Conservation (phyloP, 1,284 basidiomycete species). For the Trametes hirsuta region DNA sequence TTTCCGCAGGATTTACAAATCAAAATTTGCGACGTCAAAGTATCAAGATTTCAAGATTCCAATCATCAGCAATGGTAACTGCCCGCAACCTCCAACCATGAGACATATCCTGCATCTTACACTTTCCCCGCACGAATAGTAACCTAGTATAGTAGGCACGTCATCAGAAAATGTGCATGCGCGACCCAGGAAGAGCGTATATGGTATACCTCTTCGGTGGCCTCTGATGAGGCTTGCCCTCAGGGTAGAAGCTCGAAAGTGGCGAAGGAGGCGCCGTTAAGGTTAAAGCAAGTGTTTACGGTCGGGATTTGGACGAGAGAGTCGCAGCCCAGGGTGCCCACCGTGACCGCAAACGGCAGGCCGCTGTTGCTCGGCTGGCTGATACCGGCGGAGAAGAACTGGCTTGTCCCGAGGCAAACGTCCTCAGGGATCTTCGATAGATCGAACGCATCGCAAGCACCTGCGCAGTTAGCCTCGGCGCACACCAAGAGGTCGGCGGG, state of each 20-base stretch:
- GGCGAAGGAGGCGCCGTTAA: not conserved
- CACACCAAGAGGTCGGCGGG: constrained; percentile 8
- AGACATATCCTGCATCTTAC: too few relatives aligned
- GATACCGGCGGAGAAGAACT: not conserved
- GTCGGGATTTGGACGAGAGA: not conserved
- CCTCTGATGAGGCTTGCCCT: not conserved
- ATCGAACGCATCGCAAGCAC: not conserved
- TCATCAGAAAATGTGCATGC: too few relatives aligned
- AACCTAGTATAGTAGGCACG: too few relatives aligned
- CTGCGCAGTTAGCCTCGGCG: not conserved
- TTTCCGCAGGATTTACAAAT: too few relatives aligned
- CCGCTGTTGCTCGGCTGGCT: constrained; percentile 1
- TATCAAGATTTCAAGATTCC: too few relatives aligned
- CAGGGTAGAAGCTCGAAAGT: not conserved
- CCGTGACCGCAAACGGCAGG: constrained; percentile 1
- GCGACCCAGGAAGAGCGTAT: too few relatives aligned
- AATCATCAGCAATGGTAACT: too few relatives aligned
- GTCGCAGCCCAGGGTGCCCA: not conserved
- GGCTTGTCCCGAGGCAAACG: not conserved
- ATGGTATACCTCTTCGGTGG: too few relatives aligned
- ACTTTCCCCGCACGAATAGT: too few relatives aligned
- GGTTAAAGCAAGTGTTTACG: not conserved
- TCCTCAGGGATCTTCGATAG: not conserved
- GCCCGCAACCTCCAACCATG: too few relatives aligned
- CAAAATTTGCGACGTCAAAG: too few relatives aligned